phyloP scores from a whole-genome alignment of 164 flowering plant species.

The Chimonanthus praecox region DNA sequence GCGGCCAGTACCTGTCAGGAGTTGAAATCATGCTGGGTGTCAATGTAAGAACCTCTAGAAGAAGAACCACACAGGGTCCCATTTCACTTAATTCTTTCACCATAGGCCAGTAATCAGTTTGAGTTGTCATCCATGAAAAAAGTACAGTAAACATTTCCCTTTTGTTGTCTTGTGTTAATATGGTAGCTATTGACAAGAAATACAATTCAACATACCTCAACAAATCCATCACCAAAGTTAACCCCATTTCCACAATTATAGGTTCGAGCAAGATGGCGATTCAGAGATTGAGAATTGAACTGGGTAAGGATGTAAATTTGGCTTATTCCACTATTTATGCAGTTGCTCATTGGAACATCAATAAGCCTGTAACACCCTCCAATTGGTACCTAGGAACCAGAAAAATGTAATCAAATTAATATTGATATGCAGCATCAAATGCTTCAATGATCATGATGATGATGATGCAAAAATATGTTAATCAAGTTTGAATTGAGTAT shows the following conservation, averaged over 20 bases:
- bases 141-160: too few relatives aligned
- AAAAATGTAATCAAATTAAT: background rate
- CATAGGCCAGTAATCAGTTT: background rate
- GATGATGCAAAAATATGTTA: too few relatives aligned
- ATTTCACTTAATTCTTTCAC: background rate
- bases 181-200: too few relatives aligned
- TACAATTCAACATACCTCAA: too few relatives aligned
- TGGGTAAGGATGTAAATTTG: too few relatives aligned
- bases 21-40: background rate
- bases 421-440: too few relatives aligned
- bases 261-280: too few relatives aligned
- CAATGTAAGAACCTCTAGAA: background rate
- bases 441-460: too few relatives aligned
- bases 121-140: too few relatives aligned
- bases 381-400: conserved; percentile 62
- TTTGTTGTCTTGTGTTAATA: too few relatives aligned
- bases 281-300: too few relatives aligned
- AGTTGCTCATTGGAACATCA: conserved; percentile 33
- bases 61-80: background rate
- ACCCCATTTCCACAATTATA: background rate
- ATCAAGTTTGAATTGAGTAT: too few relatives aligned
- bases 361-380: conserved; percentile 93
- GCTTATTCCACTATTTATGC: conserved; percentile 10
- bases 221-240: background rate
- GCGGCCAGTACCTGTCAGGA: conserved; percentile 72